These are phyloP conservation scores for Yarrowia sp. DNA, from an alignment of 805 yeast species.

Conservation along the genomic window DNA sequence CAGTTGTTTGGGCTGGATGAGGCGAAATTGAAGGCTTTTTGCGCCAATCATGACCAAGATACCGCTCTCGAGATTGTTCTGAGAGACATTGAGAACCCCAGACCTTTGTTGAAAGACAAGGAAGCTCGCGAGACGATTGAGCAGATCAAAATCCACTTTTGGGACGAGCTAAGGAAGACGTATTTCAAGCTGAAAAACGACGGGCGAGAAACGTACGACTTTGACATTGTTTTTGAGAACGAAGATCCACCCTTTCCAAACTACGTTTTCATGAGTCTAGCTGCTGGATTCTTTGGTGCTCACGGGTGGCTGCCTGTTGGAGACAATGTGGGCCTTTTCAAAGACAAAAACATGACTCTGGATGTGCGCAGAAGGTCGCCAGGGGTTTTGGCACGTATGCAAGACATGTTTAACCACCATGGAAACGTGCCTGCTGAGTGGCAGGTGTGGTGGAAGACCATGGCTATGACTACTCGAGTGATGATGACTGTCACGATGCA, in stretches of 20 bases:
- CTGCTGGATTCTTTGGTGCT: background rate
- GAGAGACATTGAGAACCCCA: background rate
- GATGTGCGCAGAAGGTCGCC: background rate
- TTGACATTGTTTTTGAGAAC: background rate
- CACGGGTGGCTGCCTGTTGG: background rate
- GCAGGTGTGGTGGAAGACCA: background rate
- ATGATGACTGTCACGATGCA: no score
- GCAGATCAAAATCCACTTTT: background rate
- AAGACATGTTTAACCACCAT: background rate
- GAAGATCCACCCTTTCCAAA: background rate
- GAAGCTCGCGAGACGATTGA: background rate
- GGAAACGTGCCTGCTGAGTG: background rate
- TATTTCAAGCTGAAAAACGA: background rate
- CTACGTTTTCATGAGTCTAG: background rate
- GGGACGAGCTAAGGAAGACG: background rate
- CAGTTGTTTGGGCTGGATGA: background rate
- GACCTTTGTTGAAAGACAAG: background rate
- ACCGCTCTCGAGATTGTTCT: background rate
- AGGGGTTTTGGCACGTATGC: background rate
- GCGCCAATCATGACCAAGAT: background rate
- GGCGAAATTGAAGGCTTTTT: background rate
- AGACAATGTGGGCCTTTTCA: background rate
- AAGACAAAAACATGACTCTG: background rate
- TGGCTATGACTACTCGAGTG: no score
- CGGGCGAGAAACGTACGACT: background rate